These are phyloP conservation scores for Mrakia blollopis DNA, from an alignment of 768 basidiomycete genomes.

Conservation along the genomic window DNA sequence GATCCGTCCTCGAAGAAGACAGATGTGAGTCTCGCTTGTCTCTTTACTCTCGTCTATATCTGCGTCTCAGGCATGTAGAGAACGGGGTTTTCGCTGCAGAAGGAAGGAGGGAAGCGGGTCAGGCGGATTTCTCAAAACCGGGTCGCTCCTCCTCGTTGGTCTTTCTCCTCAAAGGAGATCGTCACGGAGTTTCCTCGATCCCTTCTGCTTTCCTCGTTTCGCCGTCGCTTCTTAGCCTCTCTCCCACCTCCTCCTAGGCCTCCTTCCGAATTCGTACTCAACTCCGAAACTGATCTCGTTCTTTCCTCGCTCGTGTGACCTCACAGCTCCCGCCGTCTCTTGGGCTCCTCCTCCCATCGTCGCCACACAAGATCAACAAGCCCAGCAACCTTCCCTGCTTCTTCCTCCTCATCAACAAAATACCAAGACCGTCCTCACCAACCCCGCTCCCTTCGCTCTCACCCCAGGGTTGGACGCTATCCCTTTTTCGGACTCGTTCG, in stretches of 20 bases:
- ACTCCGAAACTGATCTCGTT: too few species aligned
- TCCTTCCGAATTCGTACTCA: too few species aligned
- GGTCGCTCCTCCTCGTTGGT: too few species aligned
- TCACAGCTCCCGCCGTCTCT: background rate
- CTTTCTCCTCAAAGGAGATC: background rate
- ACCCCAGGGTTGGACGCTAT: background rate
- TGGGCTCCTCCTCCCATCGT: background rate
- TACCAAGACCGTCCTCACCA: too few species aligned
- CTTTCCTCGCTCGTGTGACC: background rate
- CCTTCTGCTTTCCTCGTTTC: too few species aligned
- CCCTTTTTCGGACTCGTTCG: background rate
- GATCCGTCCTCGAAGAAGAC: background rate
- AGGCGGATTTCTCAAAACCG: background rate
- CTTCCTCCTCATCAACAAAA: background rate
- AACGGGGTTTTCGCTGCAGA: background rate
- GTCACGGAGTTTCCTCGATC: too few species aligned
- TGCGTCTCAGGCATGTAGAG: background rate
- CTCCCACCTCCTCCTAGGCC: too few species aligned
- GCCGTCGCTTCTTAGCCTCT: too few species aligned
- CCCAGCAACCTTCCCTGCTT: too few species aligned
- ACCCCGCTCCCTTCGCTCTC: background rate
- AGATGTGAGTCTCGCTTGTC: background rate
- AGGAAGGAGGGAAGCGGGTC: background rate
- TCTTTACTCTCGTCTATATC: background rate
- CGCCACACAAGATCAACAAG: background rate